phyloP scores from a whole-genome alignment of 805 yeast genomes.

The Wickerhamiella sergipiensis region DNA sequence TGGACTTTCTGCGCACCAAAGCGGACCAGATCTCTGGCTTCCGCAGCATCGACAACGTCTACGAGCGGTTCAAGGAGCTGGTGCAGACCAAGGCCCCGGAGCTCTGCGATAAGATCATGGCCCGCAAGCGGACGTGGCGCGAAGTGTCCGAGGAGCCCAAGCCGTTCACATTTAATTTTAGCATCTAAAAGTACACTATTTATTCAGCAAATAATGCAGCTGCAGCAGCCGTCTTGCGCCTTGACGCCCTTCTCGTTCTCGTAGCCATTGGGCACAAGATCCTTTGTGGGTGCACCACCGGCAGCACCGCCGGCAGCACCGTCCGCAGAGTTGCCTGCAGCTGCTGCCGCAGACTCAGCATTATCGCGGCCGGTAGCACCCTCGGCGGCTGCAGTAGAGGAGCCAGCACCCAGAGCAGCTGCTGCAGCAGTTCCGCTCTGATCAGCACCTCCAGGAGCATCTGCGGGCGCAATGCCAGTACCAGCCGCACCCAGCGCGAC shows the following conservation, averaged over 20 bases:
- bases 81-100: constrained; percentile 29
- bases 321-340: background rate
- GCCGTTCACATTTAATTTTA: constrained; percentile 1
- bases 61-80: constrained; percentile 43
- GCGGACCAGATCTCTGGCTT: constrained; percentile 71
- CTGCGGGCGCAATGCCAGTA: constrained; percentile 6
- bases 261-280: background rate
- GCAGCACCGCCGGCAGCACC: background rate
- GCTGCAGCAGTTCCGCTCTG: background rate
- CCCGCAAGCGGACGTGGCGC: constrained; percentile 7
- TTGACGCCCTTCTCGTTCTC: background rate
- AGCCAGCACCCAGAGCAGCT: background rate
- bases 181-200: background rate
- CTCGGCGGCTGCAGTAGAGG: background rate
- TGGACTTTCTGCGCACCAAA: constrained; percentile 54
- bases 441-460: constrained; percentile 2
- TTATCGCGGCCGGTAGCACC: background rate
- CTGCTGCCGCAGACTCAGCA: background rate
- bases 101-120: constrained; percentile 22
- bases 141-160: constrained; percentile 1
- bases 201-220: constrained; percentile 10
- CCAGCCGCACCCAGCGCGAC: constrained; percentile 7
- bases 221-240: constrained; percentile 2
- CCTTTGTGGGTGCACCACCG: background rate
- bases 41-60: constrained; percentile 37